Evolutionary conservation across 176 grass and related monocot genomes (phyloP).

Genomic region (Cocos nucifera): DNA sequence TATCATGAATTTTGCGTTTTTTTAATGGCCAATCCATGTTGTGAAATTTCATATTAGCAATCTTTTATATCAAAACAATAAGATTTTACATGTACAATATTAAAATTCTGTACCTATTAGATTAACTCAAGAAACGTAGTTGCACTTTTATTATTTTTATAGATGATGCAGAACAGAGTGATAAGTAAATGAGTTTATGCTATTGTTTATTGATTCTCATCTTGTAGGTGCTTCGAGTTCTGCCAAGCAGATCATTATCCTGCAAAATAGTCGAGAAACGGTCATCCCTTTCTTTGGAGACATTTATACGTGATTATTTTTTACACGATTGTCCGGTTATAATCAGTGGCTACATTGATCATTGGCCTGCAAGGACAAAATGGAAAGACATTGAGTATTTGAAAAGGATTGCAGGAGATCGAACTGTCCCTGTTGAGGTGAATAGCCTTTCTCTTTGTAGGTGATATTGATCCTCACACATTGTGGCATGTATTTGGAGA

Average conservation of each 20-base stretch:
- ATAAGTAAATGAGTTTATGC: not conserved
- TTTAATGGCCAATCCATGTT: too few species aligned
- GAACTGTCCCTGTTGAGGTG: constrained; percentile 89
- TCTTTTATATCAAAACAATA: too few species aligned
- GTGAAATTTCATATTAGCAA: too few species aligned
- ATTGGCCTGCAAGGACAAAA: constrained; percentile 76
- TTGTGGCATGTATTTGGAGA: too few species aligned
- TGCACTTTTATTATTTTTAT: too few species aligned
- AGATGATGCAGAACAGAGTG: too few species aligned
- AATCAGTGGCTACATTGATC: constrained; percentile 82
- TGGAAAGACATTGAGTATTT: constrained; percentile 93
- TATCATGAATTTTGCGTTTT: too few species aligned
- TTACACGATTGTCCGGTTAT: constrained; percentile 76
- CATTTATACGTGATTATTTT: constrained; percentile 83
- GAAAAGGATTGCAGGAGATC: constrained; percentile 69
- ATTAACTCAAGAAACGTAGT: too few species aligned
- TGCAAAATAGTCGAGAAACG: constrained; percentile 73
- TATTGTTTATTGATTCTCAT: constrained; percentile 7
- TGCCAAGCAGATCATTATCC: constrained; percentile 65
- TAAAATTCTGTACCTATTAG: too few species aligned
- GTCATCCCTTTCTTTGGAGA: constrained; percentile 74
- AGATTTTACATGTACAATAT: too few species aligned
- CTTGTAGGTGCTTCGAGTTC: constrained; percentile 50
- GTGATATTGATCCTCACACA: constrained; percentile 10
- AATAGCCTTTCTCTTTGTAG: constrained; percentile 8